phyloP scores from a whole-genome alignment of 345 rosid genomes.

The Eutrema heterophyllum region DNA sequence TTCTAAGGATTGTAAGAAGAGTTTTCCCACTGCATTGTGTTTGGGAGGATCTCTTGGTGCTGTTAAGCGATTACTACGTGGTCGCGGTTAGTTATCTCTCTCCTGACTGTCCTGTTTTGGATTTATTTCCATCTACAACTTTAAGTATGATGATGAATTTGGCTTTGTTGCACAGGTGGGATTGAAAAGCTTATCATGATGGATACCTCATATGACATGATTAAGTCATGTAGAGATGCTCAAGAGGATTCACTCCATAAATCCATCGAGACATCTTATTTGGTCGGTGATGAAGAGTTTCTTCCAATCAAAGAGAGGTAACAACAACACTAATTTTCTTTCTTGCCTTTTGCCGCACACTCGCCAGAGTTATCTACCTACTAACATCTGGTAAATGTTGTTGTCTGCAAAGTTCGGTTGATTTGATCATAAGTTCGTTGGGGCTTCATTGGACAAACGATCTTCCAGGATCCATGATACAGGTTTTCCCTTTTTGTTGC shows the following conservation, averaged over 20 bases:
- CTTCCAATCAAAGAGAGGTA: slow-evolving; percentile 86
- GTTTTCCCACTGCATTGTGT: slow-evolving; percentile 74
- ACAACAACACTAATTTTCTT: background rate
- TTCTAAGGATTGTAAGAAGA: slow-evolving; percentile 78
- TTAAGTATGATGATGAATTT: background rate
- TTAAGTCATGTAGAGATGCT: slow-evolving; percentile 59
- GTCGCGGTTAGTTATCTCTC: slow-evolving; percentile 57
- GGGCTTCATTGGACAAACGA: slow-evolving; percentile 99
- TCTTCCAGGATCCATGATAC: slow-evolving; percentile 98
- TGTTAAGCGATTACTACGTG: slow-evolving; percentile 45
- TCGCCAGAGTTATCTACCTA: background rate
- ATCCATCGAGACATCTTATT: slow-evolving; percentile 53
- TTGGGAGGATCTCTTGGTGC: slow-evolving; percentile 83
- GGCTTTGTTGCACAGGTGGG: slow-evolving; percentile 47
- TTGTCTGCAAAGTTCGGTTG: slow-evolving; percentile 63
- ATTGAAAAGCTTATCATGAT: slow-evolving; percentile 86
- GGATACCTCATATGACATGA: slow-evolving; percentile 87
- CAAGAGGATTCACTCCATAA: slow-evolving; percentile 31
- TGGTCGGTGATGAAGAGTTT: slow-evolving; percentile 93
- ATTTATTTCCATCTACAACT: background rate
- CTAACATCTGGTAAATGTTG: slow-evolving; percentile 16
- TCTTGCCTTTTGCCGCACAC: background rate
- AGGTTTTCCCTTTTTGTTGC: slow-evolving; percentile 38
- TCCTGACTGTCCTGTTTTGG: background rate
- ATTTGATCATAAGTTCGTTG: slow-evolving; percentile 80